A percentile compares a stretch with the other conserved stretches of the same genome.
Conservation (phyloP, 257 asterid species). For the Gentiana straminea region DNA sequence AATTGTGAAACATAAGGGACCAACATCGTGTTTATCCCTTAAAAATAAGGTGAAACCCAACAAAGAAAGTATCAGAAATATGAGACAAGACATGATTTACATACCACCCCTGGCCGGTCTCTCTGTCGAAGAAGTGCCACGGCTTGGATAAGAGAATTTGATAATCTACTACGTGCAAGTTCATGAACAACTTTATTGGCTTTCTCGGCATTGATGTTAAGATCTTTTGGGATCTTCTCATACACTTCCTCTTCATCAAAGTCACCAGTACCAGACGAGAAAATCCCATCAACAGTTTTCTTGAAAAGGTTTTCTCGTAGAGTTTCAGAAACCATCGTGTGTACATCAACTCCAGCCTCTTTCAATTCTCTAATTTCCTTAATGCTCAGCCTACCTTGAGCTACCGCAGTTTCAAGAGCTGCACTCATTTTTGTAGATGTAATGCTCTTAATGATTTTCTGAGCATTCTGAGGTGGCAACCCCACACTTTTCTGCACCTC, state of each 20-base stretch:
- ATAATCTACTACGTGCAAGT: slow-evolving; percentile 57
- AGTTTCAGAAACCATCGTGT: slow-evolving; percentile 63
- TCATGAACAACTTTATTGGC: slow-evolving; percentile 59
- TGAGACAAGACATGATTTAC: slow-evolving; percentile 13
- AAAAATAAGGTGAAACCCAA: no score
- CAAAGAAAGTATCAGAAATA: neutral
- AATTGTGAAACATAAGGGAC: no score
- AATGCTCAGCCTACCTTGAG: slow-evolving; percentile 81
- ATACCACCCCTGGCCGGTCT: slow-evolving; percentile 69
- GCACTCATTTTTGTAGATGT: slow-evolving; percentile 70
- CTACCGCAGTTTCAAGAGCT: slow-evolving; percentile 86
- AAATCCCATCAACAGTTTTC: slow-evolving; percentile 55
- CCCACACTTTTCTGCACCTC: slow-evolving; percentile 77
- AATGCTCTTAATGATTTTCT: slow-evolving; percentile 67
- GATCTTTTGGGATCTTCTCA: slow-evolving; percentile 76
- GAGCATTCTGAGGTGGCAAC: slow-evolving; percentile 72
- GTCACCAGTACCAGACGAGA: slow-evolving; percentile 97
- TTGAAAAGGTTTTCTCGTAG: slow-evolving; percentile 77
- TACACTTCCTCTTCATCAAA: slow-evolving; percentile 78
- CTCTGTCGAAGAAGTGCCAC: slow-evolving; percentile 80
- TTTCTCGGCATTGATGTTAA: slow-evolving; percentile 49
- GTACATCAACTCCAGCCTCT: slow-evolving; percentile 73
- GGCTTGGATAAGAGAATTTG: slow-evolving; percentile 84
- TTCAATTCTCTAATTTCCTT: slow-evolving; percentile 84
- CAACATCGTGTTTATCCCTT: no score